phyloP scores from a whole-genome alignment of 2,329 filamentous ascomycete genomes.

The Ceratocystis harringtonii region DNA sequence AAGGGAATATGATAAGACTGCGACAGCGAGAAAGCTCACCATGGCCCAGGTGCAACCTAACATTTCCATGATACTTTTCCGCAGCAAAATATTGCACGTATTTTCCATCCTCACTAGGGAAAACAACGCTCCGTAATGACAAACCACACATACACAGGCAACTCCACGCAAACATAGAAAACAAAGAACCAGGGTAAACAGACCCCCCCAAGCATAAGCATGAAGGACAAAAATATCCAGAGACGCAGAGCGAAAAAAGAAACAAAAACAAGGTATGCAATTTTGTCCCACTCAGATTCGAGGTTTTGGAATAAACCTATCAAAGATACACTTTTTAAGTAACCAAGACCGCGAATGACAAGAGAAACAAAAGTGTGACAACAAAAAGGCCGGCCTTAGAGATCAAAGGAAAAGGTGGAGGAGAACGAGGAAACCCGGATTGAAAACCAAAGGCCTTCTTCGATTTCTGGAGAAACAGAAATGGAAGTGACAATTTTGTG shows the following conservation, averaged over 20 bases:
- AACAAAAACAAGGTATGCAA: neutral
- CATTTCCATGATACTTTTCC: neutral
- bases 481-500: neutral
- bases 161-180: neutral
- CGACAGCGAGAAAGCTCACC: neutral
- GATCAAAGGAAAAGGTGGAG: neutral
- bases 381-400: neutral
- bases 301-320: neutral
- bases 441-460: neutral
- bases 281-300: neutral
- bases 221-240: neutral
- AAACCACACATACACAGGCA: slow-evolving; percentile 2
- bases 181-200: slow-evolving; percentile 2
- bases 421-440: neutral
- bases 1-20: neutral
- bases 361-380: neutral
- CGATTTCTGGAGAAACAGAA: neutral
- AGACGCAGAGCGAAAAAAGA: neutral
- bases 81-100: neutral
- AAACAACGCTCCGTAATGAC: slow-evolving; percentile 4
- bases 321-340: neutral
- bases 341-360: neutral
- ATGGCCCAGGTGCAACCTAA: neutral
- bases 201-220: neutral
- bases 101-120: neutral